Percentiles rank a stretch among this genome's conserved stretches.
Evolutionary conservation across 352 stramenopile species (phyloP).

Genomic region (Pythium scleroteichum): DNA sequence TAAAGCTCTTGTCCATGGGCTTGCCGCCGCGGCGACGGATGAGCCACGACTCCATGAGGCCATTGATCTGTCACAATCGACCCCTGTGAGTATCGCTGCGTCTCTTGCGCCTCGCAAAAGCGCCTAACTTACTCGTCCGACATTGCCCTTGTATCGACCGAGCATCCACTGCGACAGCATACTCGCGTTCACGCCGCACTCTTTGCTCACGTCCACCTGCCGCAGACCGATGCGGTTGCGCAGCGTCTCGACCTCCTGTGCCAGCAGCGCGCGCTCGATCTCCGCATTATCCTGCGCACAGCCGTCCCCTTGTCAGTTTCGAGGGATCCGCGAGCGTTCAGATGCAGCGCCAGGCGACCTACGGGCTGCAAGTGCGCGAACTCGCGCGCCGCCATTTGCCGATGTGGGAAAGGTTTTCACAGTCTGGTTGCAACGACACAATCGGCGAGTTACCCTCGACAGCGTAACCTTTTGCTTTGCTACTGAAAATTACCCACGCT

Average conservation of each 20-base stretch:
- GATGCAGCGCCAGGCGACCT: too few species aligned
- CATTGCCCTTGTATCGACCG: constrained; percentile 82
- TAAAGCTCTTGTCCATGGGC: constrained; percentile 72
- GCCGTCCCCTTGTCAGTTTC: background rate
- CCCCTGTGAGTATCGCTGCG: background rate
- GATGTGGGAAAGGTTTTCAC: background rate
- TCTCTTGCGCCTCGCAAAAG: background rate
- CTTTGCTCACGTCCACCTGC: constrained; percentile 84
- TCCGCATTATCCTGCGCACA: constrained; percentile 78
- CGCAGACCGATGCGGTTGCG: constrained; percentile 70
- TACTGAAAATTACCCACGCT: background rate
- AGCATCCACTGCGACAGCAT: constrained; percentile 90
- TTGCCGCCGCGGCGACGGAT: constrained; percentile 80
- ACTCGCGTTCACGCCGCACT: constrained; percentile 82
- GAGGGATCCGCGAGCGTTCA: background rate
- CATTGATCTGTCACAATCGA: constrained; percentile 61
- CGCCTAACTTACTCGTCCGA: constrained; percentile 58
- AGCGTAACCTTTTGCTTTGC: background rate
- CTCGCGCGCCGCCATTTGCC: constrained; percentile 52
- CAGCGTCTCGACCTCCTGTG: constrained; percentile 80
- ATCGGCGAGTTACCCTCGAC: background rate
- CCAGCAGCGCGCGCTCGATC: constrained; percentile 78
- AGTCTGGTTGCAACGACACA: background rate
- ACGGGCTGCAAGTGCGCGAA: constrained; percentile 82
- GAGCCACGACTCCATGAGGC: constrained; percentile 83